Evolutionary conservation across 306 rosid species (phyloP).

Genomic region (Cicer cuneatum): DNA sequence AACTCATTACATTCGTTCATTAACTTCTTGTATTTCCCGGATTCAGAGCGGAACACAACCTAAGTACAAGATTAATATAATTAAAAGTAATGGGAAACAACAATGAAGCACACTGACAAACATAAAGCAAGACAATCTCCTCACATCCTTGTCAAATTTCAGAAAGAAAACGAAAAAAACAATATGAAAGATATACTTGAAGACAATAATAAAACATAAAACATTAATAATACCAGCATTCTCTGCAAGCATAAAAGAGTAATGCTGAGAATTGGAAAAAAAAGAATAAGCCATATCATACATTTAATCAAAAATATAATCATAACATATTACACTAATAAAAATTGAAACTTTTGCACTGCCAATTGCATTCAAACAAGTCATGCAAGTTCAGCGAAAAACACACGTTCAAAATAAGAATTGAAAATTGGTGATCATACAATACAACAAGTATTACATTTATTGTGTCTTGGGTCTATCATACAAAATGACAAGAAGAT

Average conservation of each 20-base stretch:
- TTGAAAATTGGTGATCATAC: not conserved
- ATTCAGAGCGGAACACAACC: slow-evolving; percentile 80
- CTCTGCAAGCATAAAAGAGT: slow-evolving; percentile 6
- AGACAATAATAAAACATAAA: not conserved
- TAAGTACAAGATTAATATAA: slow-evolving; percentile 40
- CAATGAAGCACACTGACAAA: not conserved
- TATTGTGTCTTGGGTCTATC: slow-evolving; percentile 1
- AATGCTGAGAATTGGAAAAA: not conserved
- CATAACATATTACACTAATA: not conserved
- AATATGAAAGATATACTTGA: not conserved
- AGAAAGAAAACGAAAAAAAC: not conserved
- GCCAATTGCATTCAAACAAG: slow-evolving; percentile 7
- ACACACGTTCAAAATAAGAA: not conserved
- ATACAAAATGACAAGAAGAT: not conserved
- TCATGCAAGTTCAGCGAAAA: not conserved
- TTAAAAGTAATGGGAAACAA: slow-evolving; percentile 13
- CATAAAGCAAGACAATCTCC: not conserved
- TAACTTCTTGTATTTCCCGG: slow-evolving; percentile 68
- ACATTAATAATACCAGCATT: not conserved
- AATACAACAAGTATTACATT: not conserved
- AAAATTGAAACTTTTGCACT: not conserved
- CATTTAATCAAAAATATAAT: not conserved
- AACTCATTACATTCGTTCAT: slow-evolving; percentile 71
- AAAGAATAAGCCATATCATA: not conserved
- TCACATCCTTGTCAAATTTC: not conserved